These are phyloP conservation scores for Mycena epipterygia DNA, from an alignment of 768 basidiomycete genomes.

Conservation along the genomic window DNA sequence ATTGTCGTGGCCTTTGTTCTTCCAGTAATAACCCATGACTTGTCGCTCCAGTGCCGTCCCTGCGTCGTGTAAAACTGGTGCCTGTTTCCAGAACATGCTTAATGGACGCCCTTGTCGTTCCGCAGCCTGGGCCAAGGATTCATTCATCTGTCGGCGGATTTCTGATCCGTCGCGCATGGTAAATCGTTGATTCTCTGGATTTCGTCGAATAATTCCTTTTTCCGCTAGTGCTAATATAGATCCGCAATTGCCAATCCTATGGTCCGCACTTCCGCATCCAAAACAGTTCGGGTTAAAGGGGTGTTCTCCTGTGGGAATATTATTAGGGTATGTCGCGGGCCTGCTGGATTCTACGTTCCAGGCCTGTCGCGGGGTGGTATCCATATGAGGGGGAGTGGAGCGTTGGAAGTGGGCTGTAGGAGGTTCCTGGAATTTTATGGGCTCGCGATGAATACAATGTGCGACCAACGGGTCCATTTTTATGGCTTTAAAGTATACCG, in stretches of 20 bases:
- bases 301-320: not conserved
- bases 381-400: not conserved
- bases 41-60: constrained; percentile 1
- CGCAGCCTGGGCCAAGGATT: not conserved
- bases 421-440: not conserved
- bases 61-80: not conserved
- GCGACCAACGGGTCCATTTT: constrained; percentile 1
- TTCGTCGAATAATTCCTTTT: not conserved
- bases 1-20: not conserved
- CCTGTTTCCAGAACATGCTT: not conserved
- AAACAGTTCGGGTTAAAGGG: not conserved
- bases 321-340: not conserved
- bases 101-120: not conserved
- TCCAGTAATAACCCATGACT: constrained; percentile 17
- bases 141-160: not conserved
- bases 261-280: not conserved
- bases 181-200: not conserved
- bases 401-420: not conserved
- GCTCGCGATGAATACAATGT: not conserved
- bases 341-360: not conserved
- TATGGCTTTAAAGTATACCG: constrained; percentile 9
- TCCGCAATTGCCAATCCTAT: not conserved
- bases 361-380: not conserved
- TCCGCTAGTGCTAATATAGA: not conserved
- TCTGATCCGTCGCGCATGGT: not conserved